Percentiles rank a stretch among this genome's conserved stretches.
phyloP scores from a whole-genome alignment of 106 monocot genomes.

The Allium fistulosum region DNA sequence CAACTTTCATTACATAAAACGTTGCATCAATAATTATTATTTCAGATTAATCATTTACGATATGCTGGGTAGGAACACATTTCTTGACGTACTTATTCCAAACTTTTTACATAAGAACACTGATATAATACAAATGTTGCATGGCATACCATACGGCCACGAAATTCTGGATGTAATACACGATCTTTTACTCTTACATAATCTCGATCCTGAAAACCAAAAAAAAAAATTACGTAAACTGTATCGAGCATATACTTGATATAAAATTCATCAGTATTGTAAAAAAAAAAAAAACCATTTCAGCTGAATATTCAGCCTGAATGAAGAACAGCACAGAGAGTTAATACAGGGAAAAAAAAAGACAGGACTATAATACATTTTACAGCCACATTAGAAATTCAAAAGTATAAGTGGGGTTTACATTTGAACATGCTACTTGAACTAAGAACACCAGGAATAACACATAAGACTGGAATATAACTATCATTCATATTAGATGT shows the following conservation, averaged over 20 bases:
- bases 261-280: not conserved
- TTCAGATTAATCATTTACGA: not conserved
- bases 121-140: not conserved
- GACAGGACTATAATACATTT: too few relatives aligned
- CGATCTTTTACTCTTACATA: slow-evolving; percentile 71
- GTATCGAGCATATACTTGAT: not conserved
- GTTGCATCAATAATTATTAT: not conserved
- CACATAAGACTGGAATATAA: too few relatives aligned
- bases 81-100: not conserved
- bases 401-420: too few relatives aligned
- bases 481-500: too few relatives aligned
- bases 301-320: not conserved
- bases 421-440: too few relatives aligned
- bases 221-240: not conserved
- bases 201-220: slow-evolving; percentile 61
- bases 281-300: not conserved
- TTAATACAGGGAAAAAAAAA: too few relatives aligned
- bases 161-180: slow-evolving; percentile 81
- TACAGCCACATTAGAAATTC: too few relatives aligned
- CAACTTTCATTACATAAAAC: not conserved
- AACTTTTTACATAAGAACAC: not conserved
- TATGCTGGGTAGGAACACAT: not conserved
- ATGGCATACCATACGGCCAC: slow-evolving; percentile 61
- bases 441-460: too few relatives aligned
- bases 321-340: not conserved